A percentile compares a stretch with the other conserved stretches of the same genome.
Conservation (phyloP, 108 stramenopile species). For the Asterionellopsis glacialis region DNA sequence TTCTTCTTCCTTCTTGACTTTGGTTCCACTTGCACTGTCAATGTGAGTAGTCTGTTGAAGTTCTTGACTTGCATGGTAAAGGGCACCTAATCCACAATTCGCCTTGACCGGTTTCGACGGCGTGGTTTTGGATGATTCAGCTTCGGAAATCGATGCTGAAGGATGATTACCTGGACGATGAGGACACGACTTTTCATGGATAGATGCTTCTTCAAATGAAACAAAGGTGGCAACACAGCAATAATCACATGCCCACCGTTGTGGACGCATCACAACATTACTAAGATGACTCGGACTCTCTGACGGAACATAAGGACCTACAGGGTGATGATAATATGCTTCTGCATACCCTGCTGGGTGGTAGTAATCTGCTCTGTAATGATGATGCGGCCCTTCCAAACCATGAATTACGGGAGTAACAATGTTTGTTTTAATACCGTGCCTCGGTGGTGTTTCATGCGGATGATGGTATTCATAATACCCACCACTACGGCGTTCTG, state of each 20-base stretch:
- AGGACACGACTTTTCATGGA: conserved; percentile 68
- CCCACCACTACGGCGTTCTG: too few relatives aligned
- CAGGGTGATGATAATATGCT: not conserved
- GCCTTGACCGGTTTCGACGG: conserved; percentile 5
- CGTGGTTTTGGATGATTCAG: conserved; percentile 10
- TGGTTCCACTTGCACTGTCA: not conserved
- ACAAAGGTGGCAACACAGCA: conserved; percentile 72
- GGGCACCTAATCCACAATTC: conserved; percentile 22
- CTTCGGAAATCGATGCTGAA: conserved; percentile 17
- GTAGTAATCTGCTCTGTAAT: not conserved
- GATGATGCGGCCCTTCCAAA: not conserved
- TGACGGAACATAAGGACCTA: not conserved
- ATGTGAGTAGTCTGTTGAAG: conserved; percentile 5
- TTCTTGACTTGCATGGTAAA: conserved; percentile 39
- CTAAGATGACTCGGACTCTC: not conserved
- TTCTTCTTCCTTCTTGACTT: too few relatives aligned
- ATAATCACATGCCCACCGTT: conserved; percentile 80
- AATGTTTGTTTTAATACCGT: not conserved
- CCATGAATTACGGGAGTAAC: not conserved
- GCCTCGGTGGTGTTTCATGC: not conserved
- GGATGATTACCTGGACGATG: conserved; percentile 34
- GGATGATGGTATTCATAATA: too few relatives aligned
- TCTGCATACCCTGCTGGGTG: not conserved
- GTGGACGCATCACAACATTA: conserved; percentile 16
- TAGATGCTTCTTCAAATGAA: conserved; percentile 78